Evolutionary conservation across 345 rosid genomes (phyloP), one percentile per base, ranked within the genome.

Genomic region (Heritiera fomes): DNA sequence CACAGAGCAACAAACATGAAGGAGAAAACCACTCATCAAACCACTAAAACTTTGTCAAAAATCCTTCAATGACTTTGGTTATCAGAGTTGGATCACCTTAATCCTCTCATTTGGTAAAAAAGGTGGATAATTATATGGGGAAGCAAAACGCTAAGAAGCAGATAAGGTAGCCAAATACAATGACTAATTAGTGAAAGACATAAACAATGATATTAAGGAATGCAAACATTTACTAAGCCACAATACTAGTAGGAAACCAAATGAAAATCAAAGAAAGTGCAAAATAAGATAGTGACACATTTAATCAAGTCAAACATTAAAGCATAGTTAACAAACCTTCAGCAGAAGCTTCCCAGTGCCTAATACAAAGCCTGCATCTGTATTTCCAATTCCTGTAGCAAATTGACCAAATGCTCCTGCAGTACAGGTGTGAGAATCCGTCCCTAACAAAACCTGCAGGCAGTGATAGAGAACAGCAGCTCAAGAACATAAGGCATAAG

Each of bases 371-470:
- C 99, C 98, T 28, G 98, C 99, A 87, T 96, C 99, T 7, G 98
- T 96, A 86, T 91, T 96, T 75, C 99, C 99, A 84, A 96, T 92
- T 82, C 99, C 99, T 67, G 98, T 91, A 46, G 99, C 99, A 89
- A 96, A 96, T 78, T 94, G 97, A 58, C 99, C 98, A 79, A 96
- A 96, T 69, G 99, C 98, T 85, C 97, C 99, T 61, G 97, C 98
- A 71, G 98, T 96, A 79, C 99, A 96, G 13, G 99, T 94, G 86
- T 96, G 98, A 15, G 99, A 96, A 67, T 96, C 99, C 28, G 98
- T 94, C 69, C 99, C 99, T 71, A 96, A 64, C 77, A 96, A 79
- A 77, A 96, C 99, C 99, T 96, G 86, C 73, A 53, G 71, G 38
- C 73, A 83, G 49, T 1, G 8, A n/a, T 34, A 30, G 79, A 58